Conservation (phyloP, 2,329 filamentous ascomycete species). For the Alternaria sp. region DNA sequence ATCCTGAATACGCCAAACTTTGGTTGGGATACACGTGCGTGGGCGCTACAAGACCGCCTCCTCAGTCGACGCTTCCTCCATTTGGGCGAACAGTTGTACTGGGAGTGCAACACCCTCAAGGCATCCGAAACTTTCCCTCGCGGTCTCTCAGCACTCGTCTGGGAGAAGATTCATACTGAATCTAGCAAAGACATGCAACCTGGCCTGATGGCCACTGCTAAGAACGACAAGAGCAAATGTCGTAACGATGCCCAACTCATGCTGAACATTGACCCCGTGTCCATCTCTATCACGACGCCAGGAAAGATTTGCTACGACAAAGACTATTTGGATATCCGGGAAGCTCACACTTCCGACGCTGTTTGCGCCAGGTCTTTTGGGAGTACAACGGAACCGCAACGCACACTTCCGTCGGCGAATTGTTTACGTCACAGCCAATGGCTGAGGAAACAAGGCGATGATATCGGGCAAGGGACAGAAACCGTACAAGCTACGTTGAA, state of each 20-base stretch:
- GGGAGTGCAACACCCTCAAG: conserved; percentile 51
- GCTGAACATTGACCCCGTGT: neutral
- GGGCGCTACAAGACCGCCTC: conserved; percentile 49
- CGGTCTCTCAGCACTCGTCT: conserved; percentile 45
- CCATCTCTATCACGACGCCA: neutral
- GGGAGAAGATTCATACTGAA: conserved; percentile 49
- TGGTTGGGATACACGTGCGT: conserved; percentile 48
- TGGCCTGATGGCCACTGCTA: neutral
- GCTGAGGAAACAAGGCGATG: conserved; percentile 35
- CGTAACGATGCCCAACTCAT: neutral
- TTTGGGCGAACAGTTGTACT: conserved; percentile 48
- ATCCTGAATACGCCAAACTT: conserved; percentile 35
- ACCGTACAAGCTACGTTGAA: conserved; percentile 19
- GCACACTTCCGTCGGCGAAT: conserved; percentile 1
- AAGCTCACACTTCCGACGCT: neutral
- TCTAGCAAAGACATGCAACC: neutral
- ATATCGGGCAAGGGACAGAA: conserved; percentile 23
- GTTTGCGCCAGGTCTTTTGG: neutral
- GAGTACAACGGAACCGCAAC: neutral
- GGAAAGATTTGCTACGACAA: neutral
- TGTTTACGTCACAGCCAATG: conserved; percentile 32
- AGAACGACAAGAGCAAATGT: neutral
- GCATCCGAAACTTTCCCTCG: conserved; percentile 49
- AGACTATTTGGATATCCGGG: neutral
- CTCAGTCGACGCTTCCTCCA: conserved; percentile 48